Evolutionary conservation across 2,329 filamentous ascomycete genomes (phyloP), one percentile per base, ranked within the genome.

Genomic region (Claviceps cyperi): DNA sequence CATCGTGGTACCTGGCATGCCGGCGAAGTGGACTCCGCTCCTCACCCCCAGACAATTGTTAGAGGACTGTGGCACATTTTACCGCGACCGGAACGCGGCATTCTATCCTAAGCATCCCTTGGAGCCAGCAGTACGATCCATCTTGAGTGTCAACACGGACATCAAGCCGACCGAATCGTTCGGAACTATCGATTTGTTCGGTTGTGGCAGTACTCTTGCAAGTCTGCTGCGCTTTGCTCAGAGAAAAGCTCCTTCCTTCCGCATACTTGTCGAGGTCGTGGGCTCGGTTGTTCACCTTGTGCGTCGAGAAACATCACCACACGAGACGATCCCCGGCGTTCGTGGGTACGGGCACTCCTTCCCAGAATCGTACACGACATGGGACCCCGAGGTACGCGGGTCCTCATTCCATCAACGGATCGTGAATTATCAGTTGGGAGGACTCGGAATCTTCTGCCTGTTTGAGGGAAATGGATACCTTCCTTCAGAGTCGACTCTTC

Each of bases 261-360:
- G 78, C 2, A 75, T 83, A 54, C 63, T 74, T 1, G 67, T 80
- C 4, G 72, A 83, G 54, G 59, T 67, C 0, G 62, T 83, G 2
- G 64, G 70, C 11, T 60, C 68, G n/a, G 78, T 76, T 0, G 70
- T 83, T 1, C 80, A 57, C 62, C 72, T 87, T 46, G 61, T 81
- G 13, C 76, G 82, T 1, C 70, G 76, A 21, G 80, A 83, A 56
- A 79, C 77, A 43, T 72, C 75, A 0, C 78, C 81, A 0, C 73
- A 61, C 0, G 77, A 83, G 55, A 58, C 69, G 0, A 78, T 86
- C 5, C 55, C 64, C 0, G 69, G 69, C n/a, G 64, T 86, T 0
- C 56, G 56, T 15, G 83, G 83, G 0, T 84, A 71, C 55, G 81
- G 82, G 0, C 81, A 86, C 55, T 72, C 77, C 0, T 86, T 87